Evolutionary conservation across 495 filamentous ascomycete genomes (phyloP).

Genomic region (Aspergillus panamensis): DNA sequence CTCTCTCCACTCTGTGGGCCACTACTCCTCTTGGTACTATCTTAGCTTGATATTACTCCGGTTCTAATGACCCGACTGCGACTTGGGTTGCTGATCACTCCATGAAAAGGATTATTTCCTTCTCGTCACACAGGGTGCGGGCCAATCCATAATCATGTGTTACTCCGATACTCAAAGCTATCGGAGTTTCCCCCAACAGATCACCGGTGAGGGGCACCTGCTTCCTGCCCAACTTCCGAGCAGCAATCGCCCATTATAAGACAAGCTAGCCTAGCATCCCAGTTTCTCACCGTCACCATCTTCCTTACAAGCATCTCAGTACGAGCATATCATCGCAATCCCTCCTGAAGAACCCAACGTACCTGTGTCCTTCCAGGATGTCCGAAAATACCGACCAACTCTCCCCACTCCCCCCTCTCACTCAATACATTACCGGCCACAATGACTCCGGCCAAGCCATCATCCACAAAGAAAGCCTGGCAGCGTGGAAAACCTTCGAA

Average conservation of each 20-base stretch:
- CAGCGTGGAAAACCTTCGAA: conserved; percentile 27
- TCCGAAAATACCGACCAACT: conserved; percentile 13
- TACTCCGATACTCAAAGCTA: background rate
- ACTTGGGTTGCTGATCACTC: too few relatives aligned
- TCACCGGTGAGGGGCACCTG: background rate
- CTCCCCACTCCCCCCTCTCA: conserved; percentile 2
- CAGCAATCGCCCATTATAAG: too few relatives aligned
- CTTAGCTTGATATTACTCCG: too few relatives aligned
- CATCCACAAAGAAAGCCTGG: conserved; percentile 24
- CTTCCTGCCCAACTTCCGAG: background rate
- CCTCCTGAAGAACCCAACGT: background rate
- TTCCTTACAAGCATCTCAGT: too few relatives aligned
- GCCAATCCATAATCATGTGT: background rate
- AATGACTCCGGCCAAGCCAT: conserved; percentile 32
- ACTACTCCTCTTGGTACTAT: too few relatives aligned
- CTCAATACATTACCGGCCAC: conserved; percentile 38
- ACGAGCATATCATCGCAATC: too few relatives aligned
- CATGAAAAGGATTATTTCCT: too few relatives aligned
- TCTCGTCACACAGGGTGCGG: too few relatives aligned
- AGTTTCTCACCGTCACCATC: too few relatives aligned
- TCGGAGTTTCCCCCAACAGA: background rate
- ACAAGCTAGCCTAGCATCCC: too few relatives aligned
- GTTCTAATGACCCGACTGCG: too few relatives aligned
- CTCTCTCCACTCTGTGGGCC: too few relatives aligned
- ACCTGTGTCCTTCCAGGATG: background rate